Conservation (phyloP, 805 yeast genomes). For the Alloascoidea africana region DNA sequence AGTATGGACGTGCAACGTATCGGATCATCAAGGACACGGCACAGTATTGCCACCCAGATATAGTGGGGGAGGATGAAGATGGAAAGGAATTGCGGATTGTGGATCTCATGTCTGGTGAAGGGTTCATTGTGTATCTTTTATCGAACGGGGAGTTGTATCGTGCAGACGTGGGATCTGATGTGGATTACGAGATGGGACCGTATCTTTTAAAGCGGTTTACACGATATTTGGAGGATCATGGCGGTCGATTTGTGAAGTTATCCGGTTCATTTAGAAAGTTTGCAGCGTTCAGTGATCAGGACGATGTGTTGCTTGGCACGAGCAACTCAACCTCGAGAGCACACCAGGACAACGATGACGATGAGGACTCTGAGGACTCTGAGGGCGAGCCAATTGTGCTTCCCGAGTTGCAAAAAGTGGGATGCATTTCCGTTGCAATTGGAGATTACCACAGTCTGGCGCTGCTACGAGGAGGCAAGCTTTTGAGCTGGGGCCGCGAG, state of each 20-base stretch:
- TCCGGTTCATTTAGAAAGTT: slow-evolving; percentile 39
- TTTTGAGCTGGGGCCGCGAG: slow-evolving; percentile 58
- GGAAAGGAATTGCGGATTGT: slow-evolving; percentile 17
- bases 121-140: slow-evolving; percentile 33
- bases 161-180: slow-evolving; percentile 15
- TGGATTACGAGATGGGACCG: slow-evolving; percentile 8
- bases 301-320: slow-evolving; percentile 27
- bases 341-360: too few species aligned
- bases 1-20: slow-evolving; percentile 24
- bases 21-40: slow-evolving; percentile 26
- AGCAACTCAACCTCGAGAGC: slow-evolving; percentile 10
- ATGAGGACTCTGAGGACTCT: slow-evolving; percentile 9
- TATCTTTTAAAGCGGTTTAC: slow-evolving; percentile 18
- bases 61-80: slow-evolving; percentile 18
- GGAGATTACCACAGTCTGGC: slow-evolving; percentile 67
- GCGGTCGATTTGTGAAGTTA: slow-evolving; percentile 29
- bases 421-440: slow-evolving; percentile 39
- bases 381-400: slow-evolving; percentile 20
- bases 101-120: slow-evolving; percentile 44
- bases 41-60: slow-evolving; percentile 5
- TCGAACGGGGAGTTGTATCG: slow-evolving; percentile 25
- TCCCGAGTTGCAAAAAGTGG: slow-evolving; percentile 28
- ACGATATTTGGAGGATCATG: slow-evolving; percentile 14
- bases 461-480: slow-evolving; percentile 37
- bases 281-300: slow-evolving; percentile 39